Conservation (phyloP, 2,329 filamentous ascomycete species). For the Cladosporium velox region DNA sequence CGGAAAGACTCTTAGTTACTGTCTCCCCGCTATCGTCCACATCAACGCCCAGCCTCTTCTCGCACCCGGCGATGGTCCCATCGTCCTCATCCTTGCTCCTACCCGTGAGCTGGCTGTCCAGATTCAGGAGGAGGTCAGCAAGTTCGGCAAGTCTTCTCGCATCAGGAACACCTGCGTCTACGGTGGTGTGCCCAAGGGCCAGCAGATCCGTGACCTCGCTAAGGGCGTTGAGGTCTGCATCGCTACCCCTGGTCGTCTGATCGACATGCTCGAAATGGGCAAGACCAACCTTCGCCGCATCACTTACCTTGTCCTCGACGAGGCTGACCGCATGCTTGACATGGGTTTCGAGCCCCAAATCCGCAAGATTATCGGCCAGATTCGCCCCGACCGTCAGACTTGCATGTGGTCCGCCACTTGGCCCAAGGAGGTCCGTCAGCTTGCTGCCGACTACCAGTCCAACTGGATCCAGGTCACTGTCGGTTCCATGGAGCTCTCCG, state of each 20-base stretch:
- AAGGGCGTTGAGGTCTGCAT: slow-evolving; percentile 98
- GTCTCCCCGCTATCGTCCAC: slow-evolving; percentile 95
- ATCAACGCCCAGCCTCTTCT: slow-evolving; percentile 98
- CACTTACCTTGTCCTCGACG: slow-evolving; percentile 96
- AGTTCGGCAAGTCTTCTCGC: slow-evolving; percentile 95
- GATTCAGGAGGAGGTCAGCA: slow-evolving; percentile 98
- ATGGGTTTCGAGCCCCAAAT: slow-evolving; percentile 99
- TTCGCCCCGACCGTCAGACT: slow-evolving; percentile 96
- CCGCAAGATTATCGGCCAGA: slow-evolving; percentile 96
- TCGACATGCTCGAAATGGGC: slow-evolving; percentile 97
- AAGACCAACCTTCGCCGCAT: slow-evolving; percentile 98
- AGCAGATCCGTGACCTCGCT: slow-evolving; percentile 91
- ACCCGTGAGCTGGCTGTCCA: slow-evolving; percentile 98
- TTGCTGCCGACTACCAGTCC: slow-evolving; percentile 86
- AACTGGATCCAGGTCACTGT: slow-evolving; percentile 99
- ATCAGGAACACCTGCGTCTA: slow-evolving; percentile 99
- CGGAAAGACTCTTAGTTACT: slow-evolving; percentile 98
- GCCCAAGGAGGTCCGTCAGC: slow-evolving; percentile 95
- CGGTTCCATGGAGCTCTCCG: slow-evolving; percentile 90
- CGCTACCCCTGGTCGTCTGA: slow-evolving; percentile 93
- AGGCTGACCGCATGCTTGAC: slow-evolving; percentile 99
- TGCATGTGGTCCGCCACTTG: slow-evolving; percentile 99
- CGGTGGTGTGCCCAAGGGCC: slow-evolving; percentile 96
- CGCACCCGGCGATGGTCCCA: slow-evolving; percentile 91
- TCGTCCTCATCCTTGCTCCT: slow-evolving; percentile 91